Percentiles rank a stretch among this genome's conserved stretches.
phyloP scores from a whole-genome alignment of 495 filamentous ascomycete genomes.

The Astrothelium subdiscretum region DNA sequence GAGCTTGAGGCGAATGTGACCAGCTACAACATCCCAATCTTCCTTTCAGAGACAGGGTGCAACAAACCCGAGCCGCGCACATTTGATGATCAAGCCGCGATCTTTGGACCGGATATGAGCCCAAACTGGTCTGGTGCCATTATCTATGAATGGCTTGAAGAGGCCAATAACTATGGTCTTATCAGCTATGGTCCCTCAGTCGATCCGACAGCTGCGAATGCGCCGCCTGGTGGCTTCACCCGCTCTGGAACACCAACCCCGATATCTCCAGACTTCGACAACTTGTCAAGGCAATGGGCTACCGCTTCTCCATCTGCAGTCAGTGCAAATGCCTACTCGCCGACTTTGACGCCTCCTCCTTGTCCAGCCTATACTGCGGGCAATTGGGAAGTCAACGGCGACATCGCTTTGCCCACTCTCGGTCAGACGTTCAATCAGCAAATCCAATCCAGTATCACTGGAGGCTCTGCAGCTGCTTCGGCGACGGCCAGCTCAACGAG shows the following conservation, averaged over 20 bases:
- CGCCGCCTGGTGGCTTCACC: slow-evolving; percentile 52
- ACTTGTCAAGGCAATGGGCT: slow-evolving; percentile 67
- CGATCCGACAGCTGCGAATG: slow-evolving; percentile 36
- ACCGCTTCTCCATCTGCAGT: slow-evolving; percentile 59
- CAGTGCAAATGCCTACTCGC: slow-evolving; percentile 48
- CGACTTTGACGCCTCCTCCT: slow-evolving; percentile 47
- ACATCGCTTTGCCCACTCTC: slow-evolving; percentile 55
- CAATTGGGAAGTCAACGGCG: slow-evolving; percentile 62
- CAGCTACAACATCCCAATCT: slow-evolving; percentile 57
- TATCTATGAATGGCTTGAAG: slow-evolving; percentile 84
- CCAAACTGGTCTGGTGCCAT: slow-evolving; percentile 72
- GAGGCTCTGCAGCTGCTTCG: not conserved
- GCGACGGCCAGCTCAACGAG: not conserved
- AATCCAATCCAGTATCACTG: not conserved
- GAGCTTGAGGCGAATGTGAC: slow-evolving; percentile 47
- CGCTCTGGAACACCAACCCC: slow-evolving; percentile 65
- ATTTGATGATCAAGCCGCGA: slow-evolving; percentile 66
- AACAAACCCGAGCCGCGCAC: slow-evolving; percentile 53
- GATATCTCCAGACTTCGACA: slow-evolving; percentile 61
- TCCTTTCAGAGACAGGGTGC: slow-evolving; percentile 33
- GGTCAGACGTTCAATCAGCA: slow-evolving; percentile 33
- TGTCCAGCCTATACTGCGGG: slow-evolving; percentile 61
- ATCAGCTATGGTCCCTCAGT: slow-evolving; percentile 56
- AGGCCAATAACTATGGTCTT: slow-evolving; percentile 74
- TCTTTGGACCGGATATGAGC: slow-evolving; percentile 63